Percentiles rank a stretch among this genome's conserved stretches.
Conservation (phyloP, 345 rosid species). For the Citrus australasica region DNA sequence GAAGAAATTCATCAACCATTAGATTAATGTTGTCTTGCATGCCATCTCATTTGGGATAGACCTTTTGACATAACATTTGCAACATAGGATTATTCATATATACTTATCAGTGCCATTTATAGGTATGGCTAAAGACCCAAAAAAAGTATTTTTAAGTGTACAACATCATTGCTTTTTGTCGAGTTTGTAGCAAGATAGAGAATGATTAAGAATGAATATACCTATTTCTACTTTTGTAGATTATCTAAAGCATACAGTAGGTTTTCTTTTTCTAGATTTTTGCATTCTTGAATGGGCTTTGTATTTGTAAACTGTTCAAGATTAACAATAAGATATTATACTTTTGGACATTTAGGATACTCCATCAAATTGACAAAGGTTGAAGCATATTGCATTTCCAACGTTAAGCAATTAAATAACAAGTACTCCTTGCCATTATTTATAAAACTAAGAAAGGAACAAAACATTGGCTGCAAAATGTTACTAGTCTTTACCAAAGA, state of each 20-base stretch:
- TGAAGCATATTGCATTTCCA: background rate
- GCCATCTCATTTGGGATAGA: too few species aligned
- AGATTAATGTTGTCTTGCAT: too few species aligned
- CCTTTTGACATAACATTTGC: too few species aligned
- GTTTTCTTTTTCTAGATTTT: background rate
- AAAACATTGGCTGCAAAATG: too few species aligned
- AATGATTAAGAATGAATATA: background rate
- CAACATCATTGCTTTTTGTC: background rate
- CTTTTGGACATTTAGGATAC: background rate
- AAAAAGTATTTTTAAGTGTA: background rate
- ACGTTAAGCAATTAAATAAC: too few species aligned
- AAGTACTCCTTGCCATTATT: too few species aligned
- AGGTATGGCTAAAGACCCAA: background rate
- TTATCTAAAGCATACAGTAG: background rate
- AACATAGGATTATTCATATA: too few species aligned
- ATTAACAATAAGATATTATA: background rate
- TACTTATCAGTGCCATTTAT: too few species aligned
- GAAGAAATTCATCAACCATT: too few species aligned
- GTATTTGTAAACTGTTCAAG: background rate
- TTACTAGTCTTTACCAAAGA: too few species aligned
- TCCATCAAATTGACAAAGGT: background rate
- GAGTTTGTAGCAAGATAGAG: background rate
- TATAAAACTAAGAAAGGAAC: too few species aligned
- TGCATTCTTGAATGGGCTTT: background rate
- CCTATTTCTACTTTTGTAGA: background rate